Percentiles rank a stretch among this genome's conserved stretches.
Evolutionary conservation across 148 eudicot species (phyloP).

Genomic region (Chenopodium quinoa): DNA sequence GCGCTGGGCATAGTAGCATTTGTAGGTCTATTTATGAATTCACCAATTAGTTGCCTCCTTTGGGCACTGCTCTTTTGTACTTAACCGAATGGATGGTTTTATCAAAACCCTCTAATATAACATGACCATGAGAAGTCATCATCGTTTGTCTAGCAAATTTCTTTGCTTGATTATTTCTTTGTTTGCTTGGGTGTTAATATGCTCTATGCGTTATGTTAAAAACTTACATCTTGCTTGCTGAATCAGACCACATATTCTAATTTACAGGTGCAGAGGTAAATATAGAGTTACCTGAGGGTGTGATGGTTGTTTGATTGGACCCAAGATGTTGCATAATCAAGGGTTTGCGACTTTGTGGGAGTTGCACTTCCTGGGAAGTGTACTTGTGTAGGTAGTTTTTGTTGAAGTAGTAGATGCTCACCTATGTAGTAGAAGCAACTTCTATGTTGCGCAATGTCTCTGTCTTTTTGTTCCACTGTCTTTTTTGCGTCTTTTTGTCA

Average conservation of each 20-base stretch:
- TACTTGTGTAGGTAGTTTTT: no score
- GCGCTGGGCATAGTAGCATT: conserved; percentile 9
- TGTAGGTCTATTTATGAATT: conserved; percentile 22
- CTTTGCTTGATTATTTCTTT: background rate
- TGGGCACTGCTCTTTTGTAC: conserved; percentile 13
- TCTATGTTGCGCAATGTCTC: background rate
- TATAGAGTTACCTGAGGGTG: no score
- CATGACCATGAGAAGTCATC: conserved; percentile 17
- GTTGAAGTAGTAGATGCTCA: no score
- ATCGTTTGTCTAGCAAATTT: background rate
- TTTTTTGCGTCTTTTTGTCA: background rate
- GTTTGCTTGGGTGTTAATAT: background rate
- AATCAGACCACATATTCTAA: no score
- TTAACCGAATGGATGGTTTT: conserved; percentile 25
- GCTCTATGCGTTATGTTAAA: background rate
- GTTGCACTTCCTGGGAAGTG: no score
- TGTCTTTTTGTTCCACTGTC: no score
- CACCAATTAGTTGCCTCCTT: conserved; percentile 15
- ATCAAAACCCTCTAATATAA: conserved; percentile 24
- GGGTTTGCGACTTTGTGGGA: no score
- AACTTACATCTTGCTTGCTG: background rate
- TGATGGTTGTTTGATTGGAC: no score
- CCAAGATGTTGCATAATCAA: no score
- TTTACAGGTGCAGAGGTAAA: no score
- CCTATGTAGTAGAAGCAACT: no score